Conservation (phyloP, 2,329 filamentous ascomycete genomes). For the Thelonectria blattea region DNA sequence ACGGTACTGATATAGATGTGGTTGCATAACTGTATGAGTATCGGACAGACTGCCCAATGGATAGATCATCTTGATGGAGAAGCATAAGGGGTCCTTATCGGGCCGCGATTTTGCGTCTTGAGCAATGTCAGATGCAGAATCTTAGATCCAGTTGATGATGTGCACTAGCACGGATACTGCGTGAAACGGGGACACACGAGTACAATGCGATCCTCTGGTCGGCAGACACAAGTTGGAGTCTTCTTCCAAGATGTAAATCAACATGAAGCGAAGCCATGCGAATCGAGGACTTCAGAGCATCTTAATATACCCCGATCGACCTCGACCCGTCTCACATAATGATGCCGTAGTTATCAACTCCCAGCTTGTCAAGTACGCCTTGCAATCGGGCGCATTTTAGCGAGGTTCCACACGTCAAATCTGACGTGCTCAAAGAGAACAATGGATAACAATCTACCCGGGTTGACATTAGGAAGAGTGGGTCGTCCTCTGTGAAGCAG, state of each 20-base stretch:
- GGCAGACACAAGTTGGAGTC: no score
- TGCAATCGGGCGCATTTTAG: neutral
- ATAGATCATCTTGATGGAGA: neutral
- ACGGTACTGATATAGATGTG: neutral
- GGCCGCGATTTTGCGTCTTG: no score
- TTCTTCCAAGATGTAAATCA: no score
- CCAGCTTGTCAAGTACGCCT: neutral
- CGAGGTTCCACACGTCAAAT: neutral
- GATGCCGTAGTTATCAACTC: neutral
- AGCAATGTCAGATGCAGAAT: no score
- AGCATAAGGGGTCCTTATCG: no score
- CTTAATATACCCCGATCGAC: neutral
- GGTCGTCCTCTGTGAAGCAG: neutral
- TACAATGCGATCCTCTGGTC: no score
- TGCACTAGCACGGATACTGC: no score
- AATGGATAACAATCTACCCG: neutral
- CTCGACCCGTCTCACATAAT: neutral
- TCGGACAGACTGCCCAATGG: neutral
- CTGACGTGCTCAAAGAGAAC: constrained; percentile 22
- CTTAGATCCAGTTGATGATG: no score
- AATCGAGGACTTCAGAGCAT: neutral
- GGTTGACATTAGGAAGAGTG: neutral
- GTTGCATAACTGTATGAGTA: neutral
- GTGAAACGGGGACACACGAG: no score
- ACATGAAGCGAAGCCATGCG: neutral